These are phyloP conservation scores for Phytophthora vignae DNA, from an alignment of 352 stramenopile species.

Conservation along the genomic window DNA sequence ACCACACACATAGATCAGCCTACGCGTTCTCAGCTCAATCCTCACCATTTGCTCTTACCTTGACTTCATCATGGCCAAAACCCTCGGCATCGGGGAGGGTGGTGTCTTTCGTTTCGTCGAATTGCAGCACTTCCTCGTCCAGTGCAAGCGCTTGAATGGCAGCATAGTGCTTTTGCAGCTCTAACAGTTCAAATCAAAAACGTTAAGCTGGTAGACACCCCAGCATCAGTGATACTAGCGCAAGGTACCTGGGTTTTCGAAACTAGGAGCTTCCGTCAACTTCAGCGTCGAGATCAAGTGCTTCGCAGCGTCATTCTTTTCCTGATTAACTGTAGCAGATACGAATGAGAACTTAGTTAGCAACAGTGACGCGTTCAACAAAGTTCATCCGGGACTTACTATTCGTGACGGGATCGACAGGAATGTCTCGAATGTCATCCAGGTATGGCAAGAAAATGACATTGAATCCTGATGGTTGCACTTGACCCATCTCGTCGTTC, in stretches of 20 bases:
- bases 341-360: conserved; percentile 7
- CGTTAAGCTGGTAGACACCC: background rate
- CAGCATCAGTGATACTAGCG: background rate
- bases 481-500: conserved; percentile 78
- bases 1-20: background rate
- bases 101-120: conserved; percentile 80
- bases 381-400: conserved; percentile 25
- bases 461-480: conserved; percentile 80
- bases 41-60: conserved; percentile 37
- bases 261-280: conserved; percentile 72
- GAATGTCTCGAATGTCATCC: conserved; percentile 82
- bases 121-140: conserved; percentile 74
- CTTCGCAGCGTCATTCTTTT: conserved; percentile 74
- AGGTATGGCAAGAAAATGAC: conserved; percentile 84
- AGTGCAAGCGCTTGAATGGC: conserved; percentile 81
- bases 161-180: conserved; percentile 88
- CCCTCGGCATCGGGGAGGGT: conserved; percentile 79
- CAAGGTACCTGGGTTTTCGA: conserved; percentile 78
- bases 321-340: conserved; percentile 41
- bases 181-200: conserved; percentile 30
- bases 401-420: conserved; percentile 46
- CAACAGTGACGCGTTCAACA: conserved; percentile 1
- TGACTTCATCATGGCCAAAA: conserved; percentile 73
- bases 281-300: conserved; percentile 78
- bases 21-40: background rate